Percentiles rank a stretch among this genome's conserved stretches.
phyloP scores from a whole-genome alignment of 1,284 basidiomycete species.

The Apiotrichum mycotoxinovorans region DNA sequence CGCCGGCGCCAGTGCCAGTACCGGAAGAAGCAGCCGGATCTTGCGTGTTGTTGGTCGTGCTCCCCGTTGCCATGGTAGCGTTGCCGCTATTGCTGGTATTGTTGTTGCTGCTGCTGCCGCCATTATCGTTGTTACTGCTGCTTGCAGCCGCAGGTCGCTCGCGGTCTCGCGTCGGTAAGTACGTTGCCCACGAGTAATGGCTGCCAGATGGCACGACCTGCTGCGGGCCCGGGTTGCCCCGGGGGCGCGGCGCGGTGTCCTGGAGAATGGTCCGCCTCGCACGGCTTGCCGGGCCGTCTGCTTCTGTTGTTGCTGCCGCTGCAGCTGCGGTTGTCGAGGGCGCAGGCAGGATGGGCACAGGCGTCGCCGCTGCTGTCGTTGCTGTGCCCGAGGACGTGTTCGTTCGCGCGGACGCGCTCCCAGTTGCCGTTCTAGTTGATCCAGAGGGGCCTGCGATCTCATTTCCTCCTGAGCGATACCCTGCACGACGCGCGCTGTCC shows the following conservation, averaged over 20 bases:
- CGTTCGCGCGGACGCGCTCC: too few relatives aligned
- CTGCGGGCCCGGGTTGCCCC: background rate
- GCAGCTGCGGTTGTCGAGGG: background rate
- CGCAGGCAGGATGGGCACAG: background rate
- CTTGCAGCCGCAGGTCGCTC: background rate
- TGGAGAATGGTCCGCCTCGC: slow-evolving; percentile 1
- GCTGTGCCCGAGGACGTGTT: too few relatives aligned
- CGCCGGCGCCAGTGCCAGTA: too few relatives aligned
- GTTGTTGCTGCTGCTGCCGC: background rate
- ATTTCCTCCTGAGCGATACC: slow-evolving; percentile 2
- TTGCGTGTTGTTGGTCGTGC: background rate
- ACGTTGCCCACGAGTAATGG: slow-evolving; percentile 8
- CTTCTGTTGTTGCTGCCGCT: background rate
- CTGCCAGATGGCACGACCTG: slow-evolving; percentile 4
- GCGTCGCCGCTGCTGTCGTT: too few relatives aligned
- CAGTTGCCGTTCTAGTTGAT: too few relatives aligned
- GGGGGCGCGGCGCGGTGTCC: slow-evolving; percentile 2
- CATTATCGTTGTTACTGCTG: background rate
- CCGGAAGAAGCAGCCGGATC: too few relatives aligned
- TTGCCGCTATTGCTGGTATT: background rate
- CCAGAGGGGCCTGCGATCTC: too few relatives aligned
- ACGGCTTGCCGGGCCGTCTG: background rate
- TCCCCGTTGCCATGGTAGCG: background rate
- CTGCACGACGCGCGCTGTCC: slow-evolving; percentile 5
- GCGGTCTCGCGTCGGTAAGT: background rate